A percentile compares a stretch with the other conserved stretches of the same genome.
These are phyloP conservation scores for Cystobasidium slooffiae DNA, from an alignment of 1,284 basidiomycete genomes.

Conservation along the genomic window DNA sequence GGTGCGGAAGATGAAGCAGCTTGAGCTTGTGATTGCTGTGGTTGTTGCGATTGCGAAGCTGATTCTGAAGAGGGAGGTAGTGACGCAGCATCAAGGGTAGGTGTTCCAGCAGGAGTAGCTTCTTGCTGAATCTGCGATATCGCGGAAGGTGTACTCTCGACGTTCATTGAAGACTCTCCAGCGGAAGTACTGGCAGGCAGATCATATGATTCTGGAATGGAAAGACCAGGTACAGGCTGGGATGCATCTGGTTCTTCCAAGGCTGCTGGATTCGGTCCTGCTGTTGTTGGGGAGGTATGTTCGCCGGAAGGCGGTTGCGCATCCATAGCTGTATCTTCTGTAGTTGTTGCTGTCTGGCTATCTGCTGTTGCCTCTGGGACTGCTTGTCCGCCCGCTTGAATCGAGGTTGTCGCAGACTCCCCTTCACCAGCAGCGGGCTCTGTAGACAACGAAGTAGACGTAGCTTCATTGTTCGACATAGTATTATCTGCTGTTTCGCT, in stretches of 20 bases:
- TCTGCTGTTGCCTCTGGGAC: neutral
- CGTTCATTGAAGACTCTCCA: neutral
- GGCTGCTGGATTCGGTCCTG: neutral
- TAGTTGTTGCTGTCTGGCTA: neutral
- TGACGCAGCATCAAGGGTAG: slow-evolving; percentile 5
- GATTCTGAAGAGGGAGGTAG: neutral
- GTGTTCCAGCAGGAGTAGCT: slow-evolving; percentile 21
- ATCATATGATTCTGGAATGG: neutral
- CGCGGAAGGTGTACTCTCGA: neutral
- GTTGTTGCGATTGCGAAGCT: neutral
- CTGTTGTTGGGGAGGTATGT: neutral
- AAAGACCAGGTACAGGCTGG: slow-evolving; percentile 10
- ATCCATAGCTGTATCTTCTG: neutral
- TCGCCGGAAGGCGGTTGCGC: neutral
- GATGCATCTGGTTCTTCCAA: slow-evolving; percentile 3
- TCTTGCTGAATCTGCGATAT: slow-evolving; percentile 18
- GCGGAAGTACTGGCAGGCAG: neutral
- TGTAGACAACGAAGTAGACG: neutral
- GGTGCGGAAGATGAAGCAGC: slow-evolving; percentile 6
- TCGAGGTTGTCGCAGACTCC: neutral
- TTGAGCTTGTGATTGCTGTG: neutral
- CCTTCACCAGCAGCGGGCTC: neutral
- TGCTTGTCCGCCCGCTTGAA: neutral
- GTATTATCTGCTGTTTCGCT: neutral
- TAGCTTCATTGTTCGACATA: neutral